Base-by-base conservation (phyloP, 331 rosid genomes). In the Erythrophleum ivorense region DNA sequence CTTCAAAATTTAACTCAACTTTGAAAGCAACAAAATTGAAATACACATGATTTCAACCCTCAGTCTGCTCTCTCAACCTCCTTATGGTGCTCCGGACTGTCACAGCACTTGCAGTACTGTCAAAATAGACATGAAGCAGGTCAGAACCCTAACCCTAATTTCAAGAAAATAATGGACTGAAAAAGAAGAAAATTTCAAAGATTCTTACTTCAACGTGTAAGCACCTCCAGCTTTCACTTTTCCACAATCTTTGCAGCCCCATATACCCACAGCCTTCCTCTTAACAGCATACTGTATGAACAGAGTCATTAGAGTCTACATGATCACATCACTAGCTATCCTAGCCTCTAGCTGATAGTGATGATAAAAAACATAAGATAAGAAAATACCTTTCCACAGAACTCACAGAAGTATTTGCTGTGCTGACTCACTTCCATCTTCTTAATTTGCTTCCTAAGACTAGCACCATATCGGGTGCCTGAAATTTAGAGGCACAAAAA, bases 401-500 rank as follows among this genome's bases (percentile, higher is more conserved):
- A 90, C 78, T 88, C 94, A 10, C 94, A 90, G 76, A 88, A 88
- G 86, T 55, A 88, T 75, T 88, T 90, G 86, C 89, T 86, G 80
- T 90, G 91, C 82, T 90, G 94, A 73, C 90, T 86, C 41, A 90
- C 91, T 78, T 89, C 93, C 93, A 89, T 89, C 88, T 87, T 89
- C 85, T 90, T 90, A 48, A 90, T 90, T 66, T 90, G 94, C 83
- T 88, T 90, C 84, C 94, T 78, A 82, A 90, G 45, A 90, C 94
- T 90, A 66, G 94, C 94, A 88, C 94, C 94, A 81, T 90, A 90
- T 68, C 91, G 85, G 73, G 94, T 90, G 69, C 91, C 94, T 90
- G 73, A 31, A 64, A 19, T 59, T 38, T 58, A 59, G 54, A 34
- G 69, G 29, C 0, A 54, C 12, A 11, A 55, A 58, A 12, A 54